Percentiles rank a stretch among this genome's conserved stretches.
phyloP scores from a whole-genome alignment of 2,329 filamentous ascomycete genomes.

The Botrytis fragariae region DNA sequence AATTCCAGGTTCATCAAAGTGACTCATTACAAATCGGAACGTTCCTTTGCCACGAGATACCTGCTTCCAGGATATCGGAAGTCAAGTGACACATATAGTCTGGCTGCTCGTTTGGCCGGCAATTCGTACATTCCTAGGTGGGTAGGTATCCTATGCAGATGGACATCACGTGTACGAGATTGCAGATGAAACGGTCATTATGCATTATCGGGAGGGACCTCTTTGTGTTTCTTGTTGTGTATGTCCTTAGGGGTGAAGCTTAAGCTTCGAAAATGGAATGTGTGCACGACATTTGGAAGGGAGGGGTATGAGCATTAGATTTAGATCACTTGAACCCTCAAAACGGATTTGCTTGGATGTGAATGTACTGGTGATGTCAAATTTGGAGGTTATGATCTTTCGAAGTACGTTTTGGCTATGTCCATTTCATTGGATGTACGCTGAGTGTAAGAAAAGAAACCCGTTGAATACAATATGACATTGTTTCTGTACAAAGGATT shows the following conservation, averaged over 20 bases:
- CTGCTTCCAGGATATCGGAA: slow-evolving; percentile 22
- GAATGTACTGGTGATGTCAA: slow-evolving; percentile 1
- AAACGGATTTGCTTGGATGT: not conserved
- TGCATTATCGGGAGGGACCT: slow-evolving; percentile 17
- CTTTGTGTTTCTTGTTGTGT: not conserved
- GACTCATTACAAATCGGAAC: slow-evolving; percentile 20
- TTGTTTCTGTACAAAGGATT: not conserved
- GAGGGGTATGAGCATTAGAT: slow-evolving; percentile 16
- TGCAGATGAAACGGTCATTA: slow-evolving; percentile 18
- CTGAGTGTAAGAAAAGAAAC: not conserved
- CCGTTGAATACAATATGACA: not conserved
- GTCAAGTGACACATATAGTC: slow-evolving; percentile 20
- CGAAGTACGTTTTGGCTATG: not conserved
- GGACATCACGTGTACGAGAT: slow-evolving; percentile 10
- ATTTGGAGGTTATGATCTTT: not conserved
- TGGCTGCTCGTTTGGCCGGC: not conserved
- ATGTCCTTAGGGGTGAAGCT: not conserved
- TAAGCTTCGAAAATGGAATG: slow-evolving; percentile 11
- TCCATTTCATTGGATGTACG: not conserved
- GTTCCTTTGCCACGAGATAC: slow-evolving; percentile 21
- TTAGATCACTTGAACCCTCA: slow-evolving; percentile 15
- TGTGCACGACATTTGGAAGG: slow-evolving; percentile 9
- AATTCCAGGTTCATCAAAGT: slow-evolving; percentile 3
- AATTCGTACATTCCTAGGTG: not conserved
- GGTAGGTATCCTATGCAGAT: not conserved